These are phyloP conservation scores for Labyrinthula sp. DNA, from an alignment of 352 stramenopile species.

Conservation along the genomic window DNA sequence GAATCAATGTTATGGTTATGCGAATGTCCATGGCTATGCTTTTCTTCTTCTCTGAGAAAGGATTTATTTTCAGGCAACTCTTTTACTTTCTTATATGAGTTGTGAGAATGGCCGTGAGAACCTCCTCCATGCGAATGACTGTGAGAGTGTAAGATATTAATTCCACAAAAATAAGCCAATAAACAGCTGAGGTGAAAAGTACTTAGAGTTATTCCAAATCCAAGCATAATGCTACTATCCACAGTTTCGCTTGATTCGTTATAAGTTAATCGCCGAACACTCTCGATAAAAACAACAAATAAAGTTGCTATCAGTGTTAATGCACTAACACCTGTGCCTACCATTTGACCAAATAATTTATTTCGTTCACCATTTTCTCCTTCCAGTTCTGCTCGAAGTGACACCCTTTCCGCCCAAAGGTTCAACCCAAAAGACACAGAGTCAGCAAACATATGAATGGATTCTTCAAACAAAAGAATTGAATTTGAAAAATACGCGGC, in stretches of 20 bases:
- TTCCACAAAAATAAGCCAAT: conserved; percentile 9
- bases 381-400: background rate
- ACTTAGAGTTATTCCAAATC: conserved; percentile 15
- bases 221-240: conserved; percentile 18
- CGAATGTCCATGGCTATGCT: conserved; percentile 1
- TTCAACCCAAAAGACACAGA: conserved; percentile 22
- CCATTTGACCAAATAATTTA: background rate
- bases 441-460: conserved; percentile 27
- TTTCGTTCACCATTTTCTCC: too few relatives aligned
- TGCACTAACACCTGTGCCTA: conserved; percentile 8
- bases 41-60: too few relatives aligned
- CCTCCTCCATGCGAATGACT: conserved; percentile 1
- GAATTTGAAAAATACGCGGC: conserved; percentile 9
- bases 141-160: conserved; percentile 13
- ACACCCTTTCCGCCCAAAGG: conserved; percentile 25
- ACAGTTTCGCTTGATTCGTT: conserved; percentile 6
- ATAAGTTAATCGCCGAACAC: conserved; percentile 4
- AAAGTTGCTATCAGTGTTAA: conserved; percentile 12
- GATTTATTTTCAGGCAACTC: too few relatives aligned
- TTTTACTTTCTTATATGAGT: too few relatives aligned
- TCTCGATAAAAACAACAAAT: conserved; percentile 6
- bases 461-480: conserved; percentile 22
- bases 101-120: too few relatives aligned
- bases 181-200: conserved; percentile 23
- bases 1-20: background rate